Conservation (phyloP, 495 filamentous ascomycete species). For the Evernia prunastri region DNA sequence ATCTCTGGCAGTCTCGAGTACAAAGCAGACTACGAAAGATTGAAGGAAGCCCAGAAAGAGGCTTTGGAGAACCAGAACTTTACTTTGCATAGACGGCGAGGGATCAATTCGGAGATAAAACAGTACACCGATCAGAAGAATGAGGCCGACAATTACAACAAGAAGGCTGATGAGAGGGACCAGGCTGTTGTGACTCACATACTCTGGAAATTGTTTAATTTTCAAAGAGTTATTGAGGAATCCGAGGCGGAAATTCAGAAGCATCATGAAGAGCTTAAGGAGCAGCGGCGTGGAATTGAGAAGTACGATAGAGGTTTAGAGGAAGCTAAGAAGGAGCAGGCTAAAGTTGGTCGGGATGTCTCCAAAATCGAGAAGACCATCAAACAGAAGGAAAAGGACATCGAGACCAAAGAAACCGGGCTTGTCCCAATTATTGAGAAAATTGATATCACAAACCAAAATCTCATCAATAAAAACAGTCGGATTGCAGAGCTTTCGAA, state of each 20-base stretch:
- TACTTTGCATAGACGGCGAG: conserved; percentile 79
- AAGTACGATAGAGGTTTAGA: conserved; percentile 78
- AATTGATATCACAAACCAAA: conserved; percentile 68
- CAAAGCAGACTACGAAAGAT: conserved; percentile 87
- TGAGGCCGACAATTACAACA: conserved; percentile 85
- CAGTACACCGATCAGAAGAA: conserved; percentile 96
- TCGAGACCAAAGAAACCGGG: conserved; percentile 77
- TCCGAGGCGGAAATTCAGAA: conserved; percentile 86
- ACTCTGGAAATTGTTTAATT: conserved; percentile 94
- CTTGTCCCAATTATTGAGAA: conserved; percentile 91
- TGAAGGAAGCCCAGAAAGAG: conserved; percentile 78
- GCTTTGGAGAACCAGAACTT: conserved; percentile 81
- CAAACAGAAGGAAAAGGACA: conserved; percentile 76
- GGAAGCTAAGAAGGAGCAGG: conserved; percentile 78
- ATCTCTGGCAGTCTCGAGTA: conserved; percentile 94
- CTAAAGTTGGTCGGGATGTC: conserved; percentile 71
- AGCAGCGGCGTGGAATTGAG: conserved; percentile 80
- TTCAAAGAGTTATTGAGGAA: conserved; percentile 86
- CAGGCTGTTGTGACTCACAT: conserved; percentile 91
- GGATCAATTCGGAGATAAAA: conserved; percentile 96
- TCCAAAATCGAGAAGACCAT: conserved; percentile 75
- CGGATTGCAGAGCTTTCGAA: conserved; percentile 65
- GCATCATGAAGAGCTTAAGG: conserved; percentile 93
- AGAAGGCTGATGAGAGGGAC: conserved; percentile 82
- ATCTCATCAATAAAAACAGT: conserved; percentile 57